Evolutionary conservation across 164 flowering plant species (phyloP).

Genomic region (Vitis cinerea): DNA sequence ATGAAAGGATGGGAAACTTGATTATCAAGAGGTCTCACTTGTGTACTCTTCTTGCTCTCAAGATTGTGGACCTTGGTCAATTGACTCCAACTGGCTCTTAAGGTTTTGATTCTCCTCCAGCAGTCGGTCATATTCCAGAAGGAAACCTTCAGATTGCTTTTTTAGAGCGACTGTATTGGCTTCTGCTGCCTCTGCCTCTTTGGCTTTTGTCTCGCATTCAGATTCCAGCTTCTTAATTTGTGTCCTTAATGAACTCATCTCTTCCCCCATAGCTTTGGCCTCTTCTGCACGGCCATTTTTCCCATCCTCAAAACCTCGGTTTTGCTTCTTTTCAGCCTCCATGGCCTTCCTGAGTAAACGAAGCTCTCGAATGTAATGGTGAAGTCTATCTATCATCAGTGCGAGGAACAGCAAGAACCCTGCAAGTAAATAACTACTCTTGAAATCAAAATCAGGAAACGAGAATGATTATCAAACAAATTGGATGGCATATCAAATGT

Average conservation of each 20-base stretch:
- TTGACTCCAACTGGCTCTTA: conserved; percentile 26
- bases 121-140: conserved; percentile 35
- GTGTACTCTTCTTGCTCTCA: conserved; percentile 22
- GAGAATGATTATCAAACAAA: neutral
- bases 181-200: conserved; percentile 23
- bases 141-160: conserved; percentile 36
- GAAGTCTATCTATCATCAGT: conserved; percentile 64
- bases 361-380: conserved; percentile 63
- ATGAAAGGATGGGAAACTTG: neutral
- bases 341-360: conserved; percentile 48
- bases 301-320: conserved; percentile 32
- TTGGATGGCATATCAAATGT: neutral
- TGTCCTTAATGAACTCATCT: conserved; percentile 25
- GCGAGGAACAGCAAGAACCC: conserved; percentile 53
- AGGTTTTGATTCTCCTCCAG: conserved; percentile 40
- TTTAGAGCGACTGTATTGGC: conserved; percentile 29
- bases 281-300: conserved; percentile 30
- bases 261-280: conserved; percentile 29
- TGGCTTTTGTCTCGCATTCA: conserved; percentile 27
- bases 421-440: neutral
- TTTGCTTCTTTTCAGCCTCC: conserved; percentile 53
- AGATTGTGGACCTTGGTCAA: conserved; percentile 12
- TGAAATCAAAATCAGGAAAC: neutral
- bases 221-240: conserved; percentile 39
- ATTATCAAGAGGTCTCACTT: neutral